Conservation (phyloP, 2,329 filamentous ascomycete species). For the Paramyrothecium roridum region DNA sequence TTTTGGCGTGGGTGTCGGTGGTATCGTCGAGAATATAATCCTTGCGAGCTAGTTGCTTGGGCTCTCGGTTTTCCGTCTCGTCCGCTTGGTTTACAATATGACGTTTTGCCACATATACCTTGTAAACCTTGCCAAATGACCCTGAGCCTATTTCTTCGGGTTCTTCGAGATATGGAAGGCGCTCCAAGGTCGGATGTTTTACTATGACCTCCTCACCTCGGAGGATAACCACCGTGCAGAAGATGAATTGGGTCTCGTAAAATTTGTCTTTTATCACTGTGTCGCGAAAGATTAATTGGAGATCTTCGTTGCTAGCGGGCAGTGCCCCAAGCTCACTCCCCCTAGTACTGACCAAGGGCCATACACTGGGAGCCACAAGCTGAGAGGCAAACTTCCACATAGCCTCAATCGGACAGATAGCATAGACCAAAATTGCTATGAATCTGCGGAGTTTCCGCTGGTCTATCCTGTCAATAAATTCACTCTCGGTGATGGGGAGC, state of each 20-base stretch:
- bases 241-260: constrained; percentile 24
- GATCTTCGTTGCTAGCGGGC: constrained; percentile 11
- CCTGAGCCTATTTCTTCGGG: constrained; percentile 21
- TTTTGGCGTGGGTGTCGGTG: constrained; percentile 10
- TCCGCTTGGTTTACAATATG: constrained; percentile 23
- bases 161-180: constrained; percentile 30
- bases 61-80: constrained; percentile 12
- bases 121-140: constrained; percentile 25
- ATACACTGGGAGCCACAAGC: constrained; percentile 10
- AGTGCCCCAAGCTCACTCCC: constrained; percentile 8
- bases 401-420: constrained; percentile 18
- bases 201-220: constrained; percentile 16
- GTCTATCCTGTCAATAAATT: constrained; percentile 12
- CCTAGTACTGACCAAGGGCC: constrained; percentile 3
- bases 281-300: constrained; percentile 16
- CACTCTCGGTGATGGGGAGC: constrained; percentile 8
- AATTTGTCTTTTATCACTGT: constrained; percentile 20
- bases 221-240: constrained; percentile 18
- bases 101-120: constrained; percentile 25
- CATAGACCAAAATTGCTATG: constrained; percentile 26
- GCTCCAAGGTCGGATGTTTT: constrained; percentile 13
- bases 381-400: constrained; percentile 11
- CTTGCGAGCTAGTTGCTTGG: constrained; percentile 28
- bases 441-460: constrained; percentile 23
- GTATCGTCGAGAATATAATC: constrained; percentile 27